phyloP scores from a whole-genome alignment of 2,329 filamentous ascomycete species.

The Chalaropsis ovoidea region DNA sequence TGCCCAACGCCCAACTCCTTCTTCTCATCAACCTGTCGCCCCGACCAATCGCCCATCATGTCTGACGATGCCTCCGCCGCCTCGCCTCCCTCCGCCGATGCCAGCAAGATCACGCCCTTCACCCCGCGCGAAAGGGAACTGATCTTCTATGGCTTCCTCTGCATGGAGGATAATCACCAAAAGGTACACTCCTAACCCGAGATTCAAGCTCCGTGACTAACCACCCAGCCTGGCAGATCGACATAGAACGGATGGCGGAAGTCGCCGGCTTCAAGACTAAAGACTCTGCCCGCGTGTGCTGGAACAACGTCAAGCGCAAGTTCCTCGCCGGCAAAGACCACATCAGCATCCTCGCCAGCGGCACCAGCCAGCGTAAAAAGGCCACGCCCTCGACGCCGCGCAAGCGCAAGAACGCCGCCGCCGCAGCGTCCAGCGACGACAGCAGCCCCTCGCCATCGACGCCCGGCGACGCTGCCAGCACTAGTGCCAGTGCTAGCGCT shows the following conservation, averaged over 20 bases:
- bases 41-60: background rate
- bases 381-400: background rate
- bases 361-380: background rate
- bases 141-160: background rate
- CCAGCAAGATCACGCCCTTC: background rate
- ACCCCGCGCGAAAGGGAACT: constrained; percentile 1
- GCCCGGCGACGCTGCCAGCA: too few species aligned
- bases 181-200: background rate
- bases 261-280: background rate
- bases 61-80: background rate
- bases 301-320: constrained; percentile 7
- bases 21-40: background rate
- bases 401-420: background rate
- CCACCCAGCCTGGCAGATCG: background rate
- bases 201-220: background rate
- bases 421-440: background rate
- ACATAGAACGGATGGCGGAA: background rate
- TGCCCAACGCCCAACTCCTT: background rate
- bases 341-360: background rate
- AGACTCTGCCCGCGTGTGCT: background rate
- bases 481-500: too few species aligned
- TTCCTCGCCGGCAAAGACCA: constrained; percentile 6
- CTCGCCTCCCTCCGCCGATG: background rate
- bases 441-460: too few species aligned
- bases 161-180: background rate